Evolutionary conservation across 306 rosid species (phyloP).

Genomic region (Nissolia schottii): DNA sequence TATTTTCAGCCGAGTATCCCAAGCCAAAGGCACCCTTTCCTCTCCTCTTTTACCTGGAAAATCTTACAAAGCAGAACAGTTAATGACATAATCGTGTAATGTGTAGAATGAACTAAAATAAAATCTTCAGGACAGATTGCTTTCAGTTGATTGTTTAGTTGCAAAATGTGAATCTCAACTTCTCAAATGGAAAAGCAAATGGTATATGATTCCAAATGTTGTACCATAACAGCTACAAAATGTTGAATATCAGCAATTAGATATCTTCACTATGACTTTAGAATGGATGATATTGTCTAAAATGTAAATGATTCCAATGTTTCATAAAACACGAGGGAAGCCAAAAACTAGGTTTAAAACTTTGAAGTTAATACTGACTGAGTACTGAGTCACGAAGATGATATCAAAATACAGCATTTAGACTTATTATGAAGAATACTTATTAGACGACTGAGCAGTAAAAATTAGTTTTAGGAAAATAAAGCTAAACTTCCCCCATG

Average conservation of each 20-base stretch:
- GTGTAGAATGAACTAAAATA: not conserved
- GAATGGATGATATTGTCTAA: not conserved
- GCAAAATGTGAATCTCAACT: not conserved
- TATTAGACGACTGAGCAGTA: not conserved
- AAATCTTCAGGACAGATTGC: not conserved
- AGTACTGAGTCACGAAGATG: not conserved
- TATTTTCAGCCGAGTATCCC: conserved; percentile 75
- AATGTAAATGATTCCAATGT: not conserved
- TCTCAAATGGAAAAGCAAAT: not conserved
- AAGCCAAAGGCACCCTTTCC: conserved; percentile 62
- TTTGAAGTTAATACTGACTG: not conserved
- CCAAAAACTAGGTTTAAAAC: not conserved
- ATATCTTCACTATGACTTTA: not conserved
- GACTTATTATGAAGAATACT: not conserved
- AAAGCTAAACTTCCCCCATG: not conserved
- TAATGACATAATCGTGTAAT: not conserved
- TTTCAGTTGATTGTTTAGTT: not conserved
- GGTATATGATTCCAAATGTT: not conserved
- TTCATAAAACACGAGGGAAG: not conserved
- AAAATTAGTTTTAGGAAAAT: not conserved
- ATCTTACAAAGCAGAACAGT: not conserved
- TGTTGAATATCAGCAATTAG: not conserved
- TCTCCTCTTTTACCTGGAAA: conserved; percentile 82
- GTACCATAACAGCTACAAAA: not conserved
- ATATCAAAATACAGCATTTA: not conserved